These are phyloP conservation scores for Penicillium manginii DNA, from an alignment of 495 filamentous ascomycete genomes.

Conservation along the genomic window DNA sequence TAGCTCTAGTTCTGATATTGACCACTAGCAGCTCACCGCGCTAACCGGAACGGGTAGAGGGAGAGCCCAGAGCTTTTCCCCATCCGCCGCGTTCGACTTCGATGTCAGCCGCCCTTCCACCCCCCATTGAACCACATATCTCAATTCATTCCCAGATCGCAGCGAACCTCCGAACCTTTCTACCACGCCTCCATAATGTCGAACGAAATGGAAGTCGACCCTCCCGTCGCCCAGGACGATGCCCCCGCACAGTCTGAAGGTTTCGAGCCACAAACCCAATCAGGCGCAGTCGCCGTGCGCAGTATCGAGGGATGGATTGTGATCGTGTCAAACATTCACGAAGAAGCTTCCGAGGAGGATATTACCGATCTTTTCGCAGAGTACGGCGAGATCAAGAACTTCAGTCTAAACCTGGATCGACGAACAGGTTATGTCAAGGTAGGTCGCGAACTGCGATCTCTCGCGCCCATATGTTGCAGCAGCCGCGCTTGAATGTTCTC, in stretches of 20 bases:
- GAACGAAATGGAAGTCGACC: conserved; percentile 83
- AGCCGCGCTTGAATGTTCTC: not conserved
- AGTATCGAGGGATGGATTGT: conserved; percentile 99
- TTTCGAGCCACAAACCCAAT: conserved; percentile 70
- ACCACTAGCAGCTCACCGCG: conserved; percentile 1
- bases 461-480: not conserved
- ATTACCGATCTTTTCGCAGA: conserved; percentile 93
- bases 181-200: conserved; percentile 53
- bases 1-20: not conserved
- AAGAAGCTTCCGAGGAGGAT: conserved; percentile 96
- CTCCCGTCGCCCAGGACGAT: conserved; percentile 51
- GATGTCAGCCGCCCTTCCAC: conserved; percentile 10
- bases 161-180: not conserved
- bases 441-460: conserved; percentile 2
- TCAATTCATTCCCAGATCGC: not conserved
- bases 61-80: conserved; percentile 19
- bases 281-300: conserved; percentile 87
- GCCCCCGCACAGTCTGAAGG: conserved; percentile 52
- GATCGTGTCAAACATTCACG: conserved; percentile 94
- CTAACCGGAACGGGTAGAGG: conserved; percentile 13
- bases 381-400: conserved; percentile 96
- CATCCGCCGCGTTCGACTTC: conserved; percentile 8
- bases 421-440: conserved; percentile 99
- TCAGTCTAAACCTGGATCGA: conserved; percentile 92
- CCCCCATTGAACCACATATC: not conserved